Evolutionary conservation across 306 rosid species (phyloP), one percentile per base, ranked within the genome.

Genomic region (Benincasa hispida): DNA sequence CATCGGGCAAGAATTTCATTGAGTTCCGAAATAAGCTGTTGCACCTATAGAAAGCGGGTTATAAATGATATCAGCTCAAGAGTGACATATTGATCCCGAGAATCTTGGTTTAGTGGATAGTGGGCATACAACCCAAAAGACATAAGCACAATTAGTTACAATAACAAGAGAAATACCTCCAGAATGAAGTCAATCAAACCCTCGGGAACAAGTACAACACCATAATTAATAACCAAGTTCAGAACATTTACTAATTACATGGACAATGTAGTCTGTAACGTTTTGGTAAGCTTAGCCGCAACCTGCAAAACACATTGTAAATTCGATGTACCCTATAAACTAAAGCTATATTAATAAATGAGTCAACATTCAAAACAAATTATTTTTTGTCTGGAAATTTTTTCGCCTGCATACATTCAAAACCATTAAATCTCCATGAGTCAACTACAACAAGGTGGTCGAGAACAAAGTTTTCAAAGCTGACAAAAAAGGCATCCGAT

Each of bases 111-210:
- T 68, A 42, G 13, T 42, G 55, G 35, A 68, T 14, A 13, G 15
- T 14, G 34, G 13, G 55, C 10, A 66, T 68, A 67, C 32, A 11
- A 41, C n/a, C 55, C 74, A 22, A 42, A 67, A 67, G 74, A 68
- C 41, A 22, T 9, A 41, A 13, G 24, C 74, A 24, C 14, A 42
- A 22, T 13, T 68, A 42, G 14, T 42, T 6, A 39, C 14, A 68
- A 22, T 42, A 68, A 68, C 28, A 41, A 39, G 32, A 21, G 34
- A 50, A 39, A 13, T 68, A 95, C 99, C 99, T 95, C 99, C 6
- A 98, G 98, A 88, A 95, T 95, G 87, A 95, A 95, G 85, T 95
- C 99, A 89, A 95, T 95, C 68, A 95, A 87, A 80, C 99, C 99
- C 86, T 95, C 99, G 10, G 99, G 99, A 55, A 95, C 90, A 76